Evolutionary conservation across 1,284 basidiomycete genomes (phyloP).

Genomic region (Trametes pubescens): DNA sequence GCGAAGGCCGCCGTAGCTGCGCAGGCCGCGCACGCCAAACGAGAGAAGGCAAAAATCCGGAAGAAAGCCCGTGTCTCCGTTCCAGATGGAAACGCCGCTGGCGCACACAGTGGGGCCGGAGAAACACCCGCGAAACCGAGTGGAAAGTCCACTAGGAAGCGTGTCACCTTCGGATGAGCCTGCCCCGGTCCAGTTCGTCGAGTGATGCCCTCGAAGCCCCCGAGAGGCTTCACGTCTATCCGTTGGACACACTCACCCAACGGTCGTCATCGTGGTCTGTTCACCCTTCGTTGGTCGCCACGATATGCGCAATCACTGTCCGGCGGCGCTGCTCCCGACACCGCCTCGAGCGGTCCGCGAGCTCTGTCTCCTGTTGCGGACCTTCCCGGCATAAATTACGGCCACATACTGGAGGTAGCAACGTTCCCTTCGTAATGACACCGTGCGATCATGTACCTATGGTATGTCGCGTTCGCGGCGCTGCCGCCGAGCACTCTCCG

Average conservation of each 20-base stretch:
- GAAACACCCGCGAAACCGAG: constrained; percentile 8
- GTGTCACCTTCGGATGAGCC: constrained; percentile 32
- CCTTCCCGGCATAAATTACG: background rate
- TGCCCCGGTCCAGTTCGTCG: constrained; percentile 14
- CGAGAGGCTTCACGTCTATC: background rate
- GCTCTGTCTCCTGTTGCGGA: constrained; percentile 6
- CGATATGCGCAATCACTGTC: constrained; percentile 1
- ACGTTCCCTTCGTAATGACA: background rate
- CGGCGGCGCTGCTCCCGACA: constrained; percentile 24
- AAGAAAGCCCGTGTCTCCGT: constrained; percentile 29
- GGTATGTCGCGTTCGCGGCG: background rate
- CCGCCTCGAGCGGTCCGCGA: constrained; percentile 23
- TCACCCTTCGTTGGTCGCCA: constrained; percentile 10
- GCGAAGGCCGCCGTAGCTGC: constrained; percentile 39
- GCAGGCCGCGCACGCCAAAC: constrained; percentile 39
- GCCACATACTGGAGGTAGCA: background rate
- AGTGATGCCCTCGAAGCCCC: background rate
- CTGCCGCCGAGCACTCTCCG: background rate
- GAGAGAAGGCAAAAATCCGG: constrained; percentile 40
- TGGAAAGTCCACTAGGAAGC: constrained; percentile 18
- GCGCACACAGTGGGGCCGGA: background rate
- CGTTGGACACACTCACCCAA: background rate
- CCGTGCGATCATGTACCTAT: background rate
- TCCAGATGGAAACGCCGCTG: constrained; percentile 1
- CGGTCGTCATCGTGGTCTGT: background rate